Percentiles rank a stretch among this genome's conserved stretches.
These are phyloP conservation scores for Globisporangium canariense DNA, from an alignment of 352 stramenopile genomes.

Conservation along the genomic window DNA sequence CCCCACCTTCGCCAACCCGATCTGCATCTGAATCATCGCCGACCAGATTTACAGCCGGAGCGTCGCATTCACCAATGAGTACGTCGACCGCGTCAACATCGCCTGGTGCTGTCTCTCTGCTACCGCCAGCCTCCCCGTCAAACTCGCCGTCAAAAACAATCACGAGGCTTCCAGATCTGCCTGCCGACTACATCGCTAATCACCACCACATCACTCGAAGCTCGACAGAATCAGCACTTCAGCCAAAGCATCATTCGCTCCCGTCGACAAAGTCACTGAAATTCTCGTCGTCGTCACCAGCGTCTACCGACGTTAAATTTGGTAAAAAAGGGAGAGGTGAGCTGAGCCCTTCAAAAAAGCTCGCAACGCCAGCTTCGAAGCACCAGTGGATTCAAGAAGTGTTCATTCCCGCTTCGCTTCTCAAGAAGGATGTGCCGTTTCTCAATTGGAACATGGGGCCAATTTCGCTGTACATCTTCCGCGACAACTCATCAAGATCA, in stretches of 20 bases:
- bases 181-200: constrained; percentile 22
- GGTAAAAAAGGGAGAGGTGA: neutral
- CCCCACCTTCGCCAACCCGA: constrained; percentile 23
- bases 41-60: constrained; percentile 15
- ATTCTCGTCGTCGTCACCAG: constrained; percentile 7
- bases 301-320: constrained; percentile 2
- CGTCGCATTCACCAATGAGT: constrained; percentile 12
- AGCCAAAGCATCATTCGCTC: neutral
- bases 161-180: constrained; percentile 14
- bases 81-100: neutral
- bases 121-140: neutral
- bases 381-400: constrained; percentile 31
- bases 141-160: constrained; percentile 5
- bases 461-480: constrained; percentile 38
- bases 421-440: constrained; percentile 29
- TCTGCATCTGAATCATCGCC: constrained; percentile 19
- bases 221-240: constrained; percentile 20
- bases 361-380: neutral
- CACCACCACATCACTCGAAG: constrained; percentile 36
- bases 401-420: constrained; percentile 31
- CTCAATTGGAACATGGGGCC: constrained; percentile 60
- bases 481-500: constrained; percentile 18
- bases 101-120: neutral
- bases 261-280: neutral
- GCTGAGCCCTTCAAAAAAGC: constrained; percentile 3